Evolutionary conservation across 345 rosid genomes (phyloP).

Genomic region (Citrus trifoliata): DNA sequence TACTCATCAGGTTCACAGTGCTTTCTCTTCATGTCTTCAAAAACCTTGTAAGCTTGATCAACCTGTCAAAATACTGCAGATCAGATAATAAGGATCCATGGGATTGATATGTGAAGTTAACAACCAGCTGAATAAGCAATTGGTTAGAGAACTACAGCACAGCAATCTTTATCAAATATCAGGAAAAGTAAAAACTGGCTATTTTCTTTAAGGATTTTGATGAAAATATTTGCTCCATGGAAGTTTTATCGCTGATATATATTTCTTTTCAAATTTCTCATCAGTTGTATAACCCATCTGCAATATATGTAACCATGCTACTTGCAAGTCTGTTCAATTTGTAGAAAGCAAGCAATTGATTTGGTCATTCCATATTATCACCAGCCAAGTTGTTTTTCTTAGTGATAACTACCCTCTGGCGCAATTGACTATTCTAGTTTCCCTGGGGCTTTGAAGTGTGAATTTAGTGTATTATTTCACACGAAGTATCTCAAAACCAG

Average conservation of each 20-base stretch:
- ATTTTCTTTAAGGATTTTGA: neutral
- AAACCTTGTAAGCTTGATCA: conserved; percentile 64
- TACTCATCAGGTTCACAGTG: conserved; percentile 75
- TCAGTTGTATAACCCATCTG: neutral
- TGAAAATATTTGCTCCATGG: neutral
- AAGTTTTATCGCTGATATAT: neutral
- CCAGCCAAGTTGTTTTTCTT: neutral
- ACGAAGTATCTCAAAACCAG: neutral
- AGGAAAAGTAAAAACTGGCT: neutral
- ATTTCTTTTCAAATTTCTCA: neutral
- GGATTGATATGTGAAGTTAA: neutral
- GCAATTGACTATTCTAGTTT: neutral
- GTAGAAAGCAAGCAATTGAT: neutral
- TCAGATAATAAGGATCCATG: conserved; percentile 50
- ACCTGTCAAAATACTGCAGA: conserved; percentile 71
- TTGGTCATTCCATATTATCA: neutral
- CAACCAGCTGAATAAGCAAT: neutral
- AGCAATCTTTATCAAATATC: neutral
- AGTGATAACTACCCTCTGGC: neutral
- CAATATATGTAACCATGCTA: neutral
- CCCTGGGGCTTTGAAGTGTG: neutral
- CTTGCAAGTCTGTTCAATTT: neutral
- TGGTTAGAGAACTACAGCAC: neutral
- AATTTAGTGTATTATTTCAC: neutral
- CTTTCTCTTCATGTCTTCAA: conserved; percentile 72